These are phyloP conservation scores for Spatholobus suberectus DNA, from an alignment of 306 rosid genomes.

Conservation along the genomic window DNA sequence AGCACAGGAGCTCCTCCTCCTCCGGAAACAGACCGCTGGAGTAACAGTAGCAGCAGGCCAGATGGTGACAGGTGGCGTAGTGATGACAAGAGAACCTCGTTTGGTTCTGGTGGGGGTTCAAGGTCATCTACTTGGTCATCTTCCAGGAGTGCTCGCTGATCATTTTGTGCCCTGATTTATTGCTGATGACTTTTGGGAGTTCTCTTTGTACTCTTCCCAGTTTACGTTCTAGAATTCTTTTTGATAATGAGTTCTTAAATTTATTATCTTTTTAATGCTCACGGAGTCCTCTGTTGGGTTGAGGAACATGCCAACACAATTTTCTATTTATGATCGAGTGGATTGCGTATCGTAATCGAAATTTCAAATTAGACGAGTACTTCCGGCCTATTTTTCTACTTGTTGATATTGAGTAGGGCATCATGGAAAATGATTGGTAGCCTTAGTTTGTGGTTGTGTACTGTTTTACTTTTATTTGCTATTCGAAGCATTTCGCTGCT, in stretches of 20 bases:
- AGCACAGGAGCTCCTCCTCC: constrained; percentile 48
- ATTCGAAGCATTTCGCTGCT: neutral
- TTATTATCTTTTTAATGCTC: constrained; percentile 37
- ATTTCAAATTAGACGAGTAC: constrained; percentile 13
- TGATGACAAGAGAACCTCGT: constrained; percentile 61
- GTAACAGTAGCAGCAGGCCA: constrained; percentile 37
- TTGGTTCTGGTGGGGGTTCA: constrained; percentile 61
- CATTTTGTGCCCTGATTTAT: neutral
- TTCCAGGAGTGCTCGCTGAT: constrained; percentile 68
- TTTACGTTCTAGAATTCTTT: constrained; percentile 45
- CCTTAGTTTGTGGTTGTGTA: neutral
- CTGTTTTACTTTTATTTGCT: neutral
- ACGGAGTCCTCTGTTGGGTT: constrained; percentile 16
- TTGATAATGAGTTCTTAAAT: constrained; percentile 38
- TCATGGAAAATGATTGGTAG: neutral
- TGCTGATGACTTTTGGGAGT: constrained; percentile 37
- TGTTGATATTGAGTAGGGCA: neutral
- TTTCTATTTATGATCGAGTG: constrained; percentile 36
- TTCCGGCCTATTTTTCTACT: neutral
- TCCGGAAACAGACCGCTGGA: constrained; percentile 73
- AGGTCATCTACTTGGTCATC: constrained; percentile 75
- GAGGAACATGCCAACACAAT: constrained; percentile 41
- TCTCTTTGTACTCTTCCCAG: constrained; percentile 19
- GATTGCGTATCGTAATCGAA: constrained; percentile 35
- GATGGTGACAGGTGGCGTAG: constrained; percentile 79